phyloP scores from a whole-genome alignment of 164 flowering plant genomes.

The Chimonanthus praecox region DNA sequence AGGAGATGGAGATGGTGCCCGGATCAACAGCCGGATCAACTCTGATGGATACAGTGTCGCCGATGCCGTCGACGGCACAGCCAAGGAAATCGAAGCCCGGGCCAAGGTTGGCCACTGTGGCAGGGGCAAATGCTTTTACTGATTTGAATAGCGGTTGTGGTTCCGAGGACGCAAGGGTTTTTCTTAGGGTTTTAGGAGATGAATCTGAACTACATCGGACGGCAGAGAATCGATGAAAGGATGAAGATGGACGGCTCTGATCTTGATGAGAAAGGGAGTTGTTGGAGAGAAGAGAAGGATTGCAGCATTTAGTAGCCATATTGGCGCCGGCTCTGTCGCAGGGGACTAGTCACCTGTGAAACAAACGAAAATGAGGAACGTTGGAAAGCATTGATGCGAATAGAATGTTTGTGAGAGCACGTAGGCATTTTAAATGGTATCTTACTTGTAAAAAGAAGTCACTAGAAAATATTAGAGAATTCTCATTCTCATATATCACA shows the following conservation, averaged over 20 bases:
- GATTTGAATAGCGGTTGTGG: slow-evolving; percentile 61
- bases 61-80: slow-evolving; percentile 88
- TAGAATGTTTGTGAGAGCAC: too few species aligned
- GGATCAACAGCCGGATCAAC: slow-evolving; percentile 59
- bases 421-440: too few species aligned
- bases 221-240: neutral
- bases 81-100: slow-evolving; percentile 99
- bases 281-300: neutral
- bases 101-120: slow-evolving; percentile 93
- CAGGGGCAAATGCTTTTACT: slow-evolving; percentile 82
- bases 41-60: slow-evolving; percentile 60
- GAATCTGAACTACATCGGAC: slow-evolving; percentile 29
- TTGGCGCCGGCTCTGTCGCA: too few species aligned
- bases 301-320: neutral
- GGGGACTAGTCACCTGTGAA: too few species aligned
- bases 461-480: too few species aligned
- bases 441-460: too few species aligned
- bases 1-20: slow-evolving; percentile 59
- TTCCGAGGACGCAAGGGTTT: slow-evolving; percentile 25
- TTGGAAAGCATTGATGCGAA: too few species aligned
- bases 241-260: slow-evolving; percentile 3
- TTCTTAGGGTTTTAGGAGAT: neutral
- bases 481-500: too few species aligned
- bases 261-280: neutral
- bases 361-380: too few species aligned